phyloP scores from a whole-genome alignment of 2,329 filamentous ascomycete genomes.

The Fusarium duplospermum region DNA sequence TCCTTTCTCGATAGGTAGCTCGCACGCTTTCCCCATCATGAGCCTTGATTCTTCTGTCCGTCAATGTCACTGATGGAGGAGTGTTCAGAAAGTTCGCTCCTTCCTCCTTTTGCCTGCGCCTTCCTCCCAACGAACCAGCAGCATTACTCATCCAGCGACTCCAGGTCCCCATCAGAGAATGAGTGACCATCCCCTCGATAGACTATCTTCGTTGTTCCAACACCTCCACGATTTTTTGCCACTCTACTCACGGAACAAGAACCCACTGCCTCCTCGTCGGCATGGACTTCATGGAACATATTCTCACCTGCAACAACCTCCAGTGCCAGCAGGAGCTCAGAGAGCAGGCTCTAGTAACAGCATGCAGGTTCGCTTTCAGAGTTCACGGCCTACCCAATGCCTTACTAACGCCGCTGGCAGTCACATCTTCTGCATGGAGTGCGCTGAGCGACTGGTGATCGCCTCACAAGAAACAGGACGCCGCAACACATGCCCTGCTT shows the following conservation, averaged over 20 bases:
- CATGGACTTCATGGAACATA: conserved; percentile 73
- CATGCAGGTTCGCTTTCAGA: conserved; percentile 74
- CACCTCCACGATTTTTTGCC: background rate
- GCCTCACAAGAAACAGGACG: conserved; percentile 50
- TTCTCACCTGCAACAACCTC: conserved; percentile 82
- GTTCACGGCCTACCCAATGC: background rate
- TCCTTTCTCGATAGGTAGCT: background rate
- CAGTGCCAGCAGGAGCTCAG: conserved; percentile 78
- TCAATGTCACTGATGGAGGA: background rate
- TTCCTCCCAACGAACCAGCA: background rate
- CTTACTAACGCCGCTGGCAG: conserved; percentile 55
- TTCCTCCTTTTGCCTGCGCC: background rate
- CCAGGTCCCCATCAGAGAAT: background rate
- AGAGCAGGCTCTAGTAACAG: conserved; percentile 84
- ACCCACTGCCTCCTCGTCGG: background rate
- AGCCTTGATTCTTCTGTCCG: background rate
- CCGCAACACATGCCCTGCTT: conserved; percentile 78
- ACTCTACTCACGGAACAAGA: background rate
- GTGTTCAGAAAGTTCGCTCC: background rate
- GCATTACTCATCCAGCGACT: background rate
- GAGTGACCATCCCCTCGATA: background rate
- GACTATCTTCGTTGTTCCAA: background rate
- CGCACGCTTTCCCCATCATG: background rate
- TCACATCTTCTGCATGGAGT: conserved; percentile 86
- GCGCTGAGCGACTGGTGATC: conserved; percentile 75